phyloP scores from a whole-genome alignment of 371 early-diverging fungal genomes.

The Mucor ambiguus region DNA sequence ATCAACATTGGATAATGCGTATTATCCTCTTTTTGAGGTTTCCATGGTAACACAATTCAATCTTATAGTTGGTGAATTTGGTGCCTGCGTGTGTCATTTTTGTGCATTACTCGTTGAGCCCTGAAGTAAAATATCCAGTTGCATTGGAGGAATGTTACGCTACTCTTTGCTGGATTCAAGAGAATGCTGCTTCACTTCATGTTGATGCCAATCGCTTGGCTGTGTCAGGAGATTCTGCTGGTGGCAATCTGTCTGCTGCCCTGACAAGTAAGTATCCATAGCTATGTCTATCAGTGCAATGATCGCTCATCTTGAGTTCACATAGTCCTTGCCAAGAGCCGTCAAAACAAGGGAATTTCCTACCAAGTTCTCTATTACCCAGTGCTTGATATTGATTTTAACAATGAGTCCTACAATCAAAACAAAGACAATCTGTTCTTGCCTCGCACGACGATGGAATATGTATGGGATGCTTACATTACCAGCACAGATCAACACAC shows the following conservation, averaged over 20 bases:
- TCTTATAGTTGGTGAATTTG: constrained; percentile 14
- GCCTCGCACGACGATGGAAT: constrained; percentile 17
- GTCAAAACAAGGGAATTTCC: constrained; percentile 20
- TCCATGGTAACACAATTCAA: background rate
- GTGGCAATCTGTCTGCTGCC: constrained; percentile 38
- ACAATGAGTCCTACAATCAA: constrained; percentile 24
- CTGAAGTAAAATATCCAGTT: constrained; percentile 33
- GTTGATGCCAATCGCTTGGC: constrained; percentile 30
- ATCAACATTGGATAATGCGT: constrained; percentile 1
- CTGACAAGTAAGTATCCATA: constrained; percentile 17
- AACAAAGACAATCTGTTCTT: constrained; percentile 16
- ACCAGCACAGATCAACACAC: background rate
- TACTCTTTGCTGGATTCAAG: constrained; percentile 30
- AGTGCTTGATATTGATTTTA: constrained; percentile 16
- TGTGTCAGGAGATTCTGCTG: constrained; percentile 39
- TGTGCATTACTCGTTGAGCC: constrained; percentile 25
- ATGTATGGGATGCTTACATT: constrained; percentile 27
- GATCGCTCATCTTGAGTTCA: background rate
- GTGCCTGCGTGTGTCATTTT: constrained; percentile 25
- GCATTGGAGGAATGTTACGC: constrained; percentile 38
- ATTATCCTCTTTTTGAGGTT: background rate
- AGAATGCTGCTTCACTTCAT: constrained; percentile 18
- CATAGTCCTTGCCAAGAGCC: constrained; percentile 34
- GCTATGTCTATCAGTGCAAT: background rate
- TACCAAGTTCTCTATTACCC: constrained; percentile 42